phyloP scores from a whole-genome alignment of 1,284 basidiomycete species.

The Blastosporella zonata region DNA sequence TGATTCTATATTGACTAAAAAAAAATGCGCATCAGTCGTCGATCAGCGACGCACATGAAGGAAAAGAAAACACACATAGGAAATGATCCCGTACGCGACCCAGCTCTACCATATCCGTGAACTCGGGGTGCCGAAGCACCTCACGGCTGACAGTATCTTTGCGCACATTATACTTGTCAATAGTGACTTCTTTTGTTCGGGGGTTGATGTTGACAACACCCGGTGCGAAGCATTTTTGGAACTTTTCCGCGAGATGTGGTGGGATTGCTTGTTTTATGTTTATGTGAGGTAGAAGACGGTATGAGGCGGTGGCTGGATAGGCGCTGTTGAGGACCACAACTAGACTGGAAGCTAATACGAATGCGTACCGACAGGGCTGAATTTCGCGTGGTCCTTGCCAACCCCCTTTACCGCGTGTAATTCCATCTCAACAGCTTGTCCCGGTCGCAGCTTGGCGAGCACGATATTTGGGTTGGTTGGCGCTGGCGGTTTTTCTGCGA shows the following conservation, averaged over 20 bases:
- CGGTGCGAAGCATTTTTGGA: constrained; percentile 84
- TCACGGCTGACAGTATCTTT: constrained; percentile 93
- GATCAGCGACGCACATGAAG: not conserved
- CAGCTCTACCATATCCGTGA: constrained; percentile 82
- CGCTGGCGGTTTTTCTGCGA: constrained; percentile 52
- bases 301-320: constrained; percentile 83
- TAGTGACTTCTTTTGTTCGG: constrained; percentile 51
- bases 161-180: constrained; percentile 66
- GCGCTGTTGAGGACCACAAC: not conserved
- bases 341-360: not conserved
- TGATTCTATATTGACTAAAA: constrained; percentile 83
- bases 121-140: constrained; percentile 90
- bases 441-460: constrained; percentile 91
- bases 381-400: constrained; percentile 98
- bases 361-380: constrained; percentile 87
- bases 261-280: constrained; percentile 73
- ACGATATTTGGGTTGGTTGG: constrained; percentile 87
- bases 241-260: constrained; percentile 69
- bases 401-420: constrained; percentile 92
- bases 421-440: constrained; percentile 82
- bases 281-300: constrained; percentile 89
- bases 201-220: constrained; percentile 82
- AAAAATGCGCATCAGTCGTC: not conserved
- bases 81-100: constrained; percentile 91
- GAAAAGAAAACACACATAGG: constrained; percentile 62